phyloP scores from a whole-genome alignment of 148 eudicot species.

The Rhododendron vialii region DNA sequence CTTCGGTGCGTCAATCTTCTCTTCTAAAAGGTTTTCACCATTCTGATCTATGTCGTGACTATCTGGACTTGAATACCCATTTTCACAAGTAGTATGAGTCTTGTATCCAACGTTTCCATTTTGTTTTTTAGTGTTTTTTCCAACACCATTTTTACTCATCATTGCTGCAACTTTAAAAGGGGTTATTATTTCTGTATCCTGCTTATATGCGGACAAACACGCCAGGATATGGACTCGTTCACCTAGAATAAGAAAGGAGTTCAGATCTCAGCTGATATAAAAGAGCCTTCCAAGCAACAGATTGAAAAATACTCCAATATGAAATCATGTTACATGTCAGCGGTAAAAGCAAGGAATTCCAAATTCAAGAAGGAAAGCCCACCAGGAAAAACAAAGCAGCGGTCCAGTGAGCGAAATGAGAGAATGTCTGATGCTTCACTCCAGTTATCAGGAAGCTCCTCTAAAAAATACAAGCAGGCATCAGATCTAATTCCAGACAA shows the following conservation, averaged over 20 bases:
- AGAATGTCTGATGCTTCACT: constrained; percentile 50
- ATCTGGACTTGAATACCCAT: constrained; percentile 25
- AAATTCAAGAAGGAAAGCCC: constrained; percentile 9
- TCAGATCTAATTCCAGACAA: constrained; percentile 1
- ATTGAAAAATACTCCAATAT: background rate
- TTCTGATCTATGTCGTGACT: constrained; percentile 32
- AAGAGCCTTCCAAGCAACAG: background rate
- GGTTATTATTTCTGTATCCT: constrained; percentile 76
- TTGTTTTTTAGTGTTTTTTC: constrained; percentile 40
- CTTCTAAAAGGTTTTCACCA: constrained; percentile 14
- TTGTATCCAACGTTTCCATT: constrained; percentile 42
- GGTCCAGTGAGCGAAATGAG: constrained; percentile 66
- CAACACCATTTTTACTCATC: constrained; percentile 65
- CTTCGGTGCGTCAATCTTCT: constrained; percentile 25
- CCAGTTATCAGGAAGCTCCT: constrained; percentile 76
- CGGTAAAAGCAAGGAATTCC: background rate
- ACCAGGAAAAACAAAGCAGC: constrained; percentile 92
- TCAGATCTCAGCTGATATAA: background rate
- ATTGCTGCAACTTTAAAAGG: constrained; percentile 95
- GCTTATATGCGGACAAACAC: constrained; percentile 76
- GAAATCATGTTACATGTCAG: constrained; percentile 2
- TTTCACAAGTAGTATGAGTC: constrained; percentile 22
- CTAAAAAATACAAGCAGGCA: constrained; percentile 29
- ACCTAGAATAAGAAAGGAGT: constrained; percentile 36
- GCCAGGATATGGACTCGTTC: constrained; percentile 87